phyloP scores from a whole-genome alignment of 495 filamentous ascomycete species.

The Stereocaulon alpinum region DNA sequence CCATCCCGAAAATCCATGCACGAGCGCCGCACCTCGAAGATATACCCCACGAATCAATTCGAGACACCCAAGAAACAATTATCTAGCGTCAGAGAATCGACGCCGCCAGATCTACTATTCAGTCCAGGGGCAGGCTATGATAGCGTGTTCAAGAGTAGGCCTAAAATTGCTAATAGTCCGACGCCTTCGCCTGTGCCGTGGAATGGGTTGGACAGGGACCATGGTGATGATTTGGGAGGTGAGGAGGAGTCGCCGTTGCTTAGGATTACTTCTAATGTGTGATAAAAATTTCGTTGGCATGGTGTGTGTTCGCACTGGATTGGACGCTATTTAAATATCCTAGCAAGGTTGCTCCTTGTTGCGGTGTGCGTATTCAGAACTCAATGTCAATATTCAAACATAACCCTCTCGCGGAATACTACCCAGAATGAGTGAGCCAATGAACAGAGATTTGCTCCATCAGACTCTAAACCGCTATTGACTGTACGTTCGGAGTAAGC shows the following conservation, averaged over 20 bases:
- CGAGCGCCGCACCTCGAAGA: constrained; percentile 44
- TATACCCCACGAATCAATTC: constrained; percentile 51
- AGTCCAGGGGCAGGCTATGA: constrained; percentile 66
- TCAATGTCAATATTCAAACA: too few relatives aligned
- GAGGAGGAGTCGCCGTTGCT: constrained; percentile 2
- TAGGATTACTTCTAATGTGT: not conserved
- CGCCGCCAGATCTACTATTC: constrained; percentile 43
- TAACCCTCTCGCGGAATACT: too few relatives aligned
- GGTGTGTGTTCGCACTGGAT: not conserved
- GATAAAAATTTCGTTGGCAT: not conserved
- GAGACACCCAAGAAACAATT: constrained; percentile 41
- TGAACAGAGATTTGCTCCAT: too few relatives aligned
- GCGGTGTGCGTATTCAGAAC: too few relatives aligned
- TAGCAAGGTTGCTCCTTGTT: too few relatives aligned
- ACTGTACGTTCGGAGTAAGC: too few relatives aligned
- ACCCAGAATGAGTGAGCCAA: too few relatives aligned
- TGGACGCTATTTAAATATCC: not conserved
- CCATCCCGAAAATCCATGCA: constrained; percentile 25
- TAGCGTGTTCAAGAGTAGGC: constrained; percentile 76
- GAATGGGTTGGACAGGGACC: not conserved
- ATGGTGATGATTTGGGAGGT: not conserved
- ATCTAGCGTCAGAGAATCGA: constrained; percentile 19
- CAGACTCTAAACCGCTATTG: too few relatives aligned
- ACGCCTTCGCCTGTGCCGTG: constrained; percentile 39
- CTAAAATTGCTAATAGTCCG: constrained; percentile 70